Percentiles rank a stretch among this genome's conserved stretches.
These are phyloP conservation scores for Vitis hybrid DNA, from an alignment of 177 flowering plant species.

Conservation along the genomic window DNA sequence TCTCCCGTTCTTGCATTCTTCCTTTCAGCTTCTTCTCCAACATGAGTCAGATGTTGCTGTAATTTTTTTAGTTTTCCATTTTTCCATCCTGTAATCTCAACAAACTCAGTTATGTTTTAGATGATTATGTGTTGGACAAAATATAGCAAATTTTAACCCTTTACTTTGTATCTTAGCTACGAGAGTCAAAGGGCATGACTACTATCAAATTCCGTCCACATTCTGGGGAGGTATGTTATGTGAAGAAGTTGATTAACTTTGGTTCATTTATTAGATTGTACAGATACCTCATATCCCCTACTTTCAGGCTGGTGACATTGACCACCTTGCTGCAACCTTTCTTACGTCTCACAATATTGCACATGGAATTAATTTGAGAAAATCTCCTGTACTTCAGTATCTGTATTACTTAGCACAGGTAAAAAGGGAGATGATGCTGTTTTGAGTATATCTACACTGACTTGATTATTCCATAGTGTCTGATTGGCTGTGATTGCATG, in stretches of 20 bases:
- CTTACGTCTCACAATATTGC: constrained; percentile 81
- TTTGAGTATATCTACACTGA: background rate
- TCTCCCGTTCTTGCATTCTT: too few relatives aligned
- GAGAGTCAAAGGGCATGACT: constrained; percentile 96
- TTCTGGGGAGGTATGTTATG: constrained; percentile 78
- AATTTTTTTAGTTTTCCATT: too few relatives aligned
- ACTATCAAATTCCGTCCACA: constrained; percentile 96
- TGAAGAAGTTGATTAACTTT: constrained; percentile 2
- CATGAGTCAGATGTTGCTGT: too few relatives aligned
- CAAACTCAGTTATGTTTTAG: background rate
- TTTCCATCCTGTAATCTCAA: too few relatives aligned
- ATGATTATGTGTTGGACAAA: background rate
- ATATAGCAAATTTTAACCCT: constrained; percentile 4
- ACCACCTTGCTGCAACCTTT: constrained; percentile 98
- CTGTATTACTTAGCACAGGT: constrained; percentile 94
- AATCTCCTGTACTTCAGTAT: constrained; percentile 94
- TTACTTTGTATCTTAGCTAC: constrained; percentile 56
- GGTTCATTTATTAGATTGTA: background rate
- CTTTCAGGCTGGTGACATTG: constrained; percentile 93
- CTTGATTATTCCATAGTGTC: background rate
- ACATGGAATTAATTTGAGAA: constrained; percentile 86
- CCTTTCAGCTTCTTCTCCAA: too few relatives aligned
- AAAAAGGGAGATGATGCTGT: constrained; percentile 1
- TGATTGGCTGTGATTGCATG: constrained; percentile 13
- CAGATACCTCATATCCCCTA: constrained; percentile 7